Evolutionary conservation across 352 stramenopile genomes (phyloP).

Genomic region (Pythium brassicae): DNA sequence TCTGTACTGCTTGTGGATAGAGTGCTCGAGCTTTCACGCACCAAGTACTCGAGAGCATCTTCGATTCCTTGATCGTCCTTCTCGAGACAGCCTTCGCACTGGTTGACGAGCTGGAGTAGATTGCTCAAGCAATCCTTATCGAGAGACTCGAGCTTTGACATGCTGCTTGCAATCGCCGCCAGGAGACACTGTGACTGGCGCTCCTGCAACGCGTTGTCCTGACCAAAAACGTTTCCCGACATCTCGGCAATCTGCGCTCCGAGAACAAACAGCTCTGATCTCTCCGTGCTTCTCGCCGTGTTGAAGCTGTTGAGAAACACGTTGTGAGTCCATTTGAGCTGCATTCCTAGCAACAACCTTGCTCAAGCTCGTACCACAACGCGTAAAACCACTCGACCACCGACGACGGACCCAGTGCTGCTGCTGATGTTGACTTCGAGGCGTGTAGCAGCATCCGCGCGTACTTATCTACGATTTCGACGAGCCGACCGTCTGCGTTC

Average conservation of each 20-base stretch:
- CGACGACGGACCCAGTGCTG: slow-evolving; percentile 29
- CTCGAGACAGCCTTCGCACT: slow-evolving; percentile 23
- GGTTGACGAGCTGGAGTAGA: slow-evolving; percentile 39
- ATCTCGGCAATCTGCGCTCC: slow-evolving; percentile 51
- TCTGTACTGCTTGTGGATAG: neutral
- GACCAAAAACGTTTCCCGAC: slow-evolving; percentile 32
- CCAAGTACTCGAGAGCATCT: slow-evolving; percentile 14
- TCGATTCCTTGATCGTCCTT: slow-evolving; percentile 6
- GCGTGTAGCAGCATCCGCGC: slow-evolving; percentile 28
- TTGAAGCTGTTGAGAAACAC: slow-evolving; percentile 43
- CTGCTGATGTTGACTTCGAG: slow-evolving; percentile 5
- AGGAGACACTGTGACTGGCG: slow-evolving; percentile 45
- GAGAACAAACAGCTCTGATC: slow-evolving; percentile 44
- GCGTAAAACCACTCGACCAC: slow-evolving; percentile 77
- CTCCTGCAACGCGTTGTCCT: slow-evolving; percentile 28
- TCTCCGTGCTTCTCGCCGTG: slow-evolving; percentile 54
- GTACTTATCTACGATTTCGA: slow-evolving; percentile 42
- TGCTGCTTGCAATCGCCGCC: slow-evolving; percentile 47
- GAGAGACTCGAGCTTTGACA: slow-evolving; percentile 49
- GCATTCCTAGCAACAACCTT: neutral
- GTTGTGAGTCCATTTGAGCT: neutral
- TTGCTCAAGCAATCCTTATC: slow-evolving; percentile 25
- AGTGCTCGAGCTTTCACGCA: neutral
- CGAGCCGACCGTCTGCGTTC: slow-evolving; percentile 12
- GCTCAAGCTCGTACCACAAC: slow-evolving; percentile 44